phyloP scores from a whole-genome alignment of 192 early-diverging fungal species.

The Obelidium mucronatum region DNA sequence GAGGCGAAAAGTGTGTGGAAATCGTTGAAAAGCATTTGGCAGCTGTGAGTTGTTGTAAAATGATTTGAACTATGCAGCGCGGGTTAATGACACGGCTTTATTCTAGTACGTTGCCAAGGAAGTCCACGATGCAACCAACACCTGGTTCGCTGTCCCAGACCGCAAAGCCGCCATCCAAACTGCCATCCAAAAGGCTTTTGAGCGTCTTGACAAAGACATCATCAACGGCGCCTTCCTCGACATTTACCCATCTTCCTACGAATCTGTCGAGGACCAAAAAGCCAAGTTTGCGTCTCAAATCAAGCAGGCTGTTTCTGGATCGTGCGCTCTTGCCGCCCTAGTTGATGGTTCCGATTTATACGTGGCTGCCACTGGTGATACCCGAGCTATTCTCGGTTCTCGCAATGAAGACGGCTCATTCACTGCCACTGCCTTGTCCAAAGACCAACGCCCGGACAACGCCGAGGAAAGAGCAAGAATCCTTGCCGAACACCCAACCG shows the following conservation, averaged over 20 bases:
- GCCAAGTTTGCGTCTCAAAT: conserved; percentile 17
- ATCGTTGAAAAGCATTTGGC: conserved; percentile 45
- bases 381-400: conserved; percentile 52
- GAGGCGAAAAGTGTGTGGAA: conserved; percentile 49
- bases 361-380: conserved; percentile 57
- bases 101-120: neutral
- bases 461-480: conserved; percentile 50
- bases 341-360: conserved; percentile 57
- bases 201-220: conserved; percentile 54
- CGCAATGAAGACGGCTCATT: conserved; percentile 43
- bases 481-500: conserved; percentile 55
- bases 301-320: conserved; percentile 47
- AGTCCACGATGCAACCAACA: neutral
- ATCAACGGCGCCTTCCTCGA: conserved; percentile 46
- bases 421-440: conserved; percentile 46
- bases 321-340: conserved; percentile 58
- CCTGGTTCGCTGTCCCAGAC: neutral
- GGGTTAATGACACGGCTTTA: neutral
- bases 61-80: too few relatives aligned
- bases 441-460: conserved; percentile 51
- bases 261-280: neutral
- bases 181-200: conserved; percentile 53
- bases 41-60: conserved; percentile 44
- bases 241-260: neutral
- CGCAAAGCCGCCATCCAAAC: conserved; percentile 34